Evolutionary conservation across 148 eudicot genomes (phyloP).

Genomic region (Chenopodium formosanum): DNA sequence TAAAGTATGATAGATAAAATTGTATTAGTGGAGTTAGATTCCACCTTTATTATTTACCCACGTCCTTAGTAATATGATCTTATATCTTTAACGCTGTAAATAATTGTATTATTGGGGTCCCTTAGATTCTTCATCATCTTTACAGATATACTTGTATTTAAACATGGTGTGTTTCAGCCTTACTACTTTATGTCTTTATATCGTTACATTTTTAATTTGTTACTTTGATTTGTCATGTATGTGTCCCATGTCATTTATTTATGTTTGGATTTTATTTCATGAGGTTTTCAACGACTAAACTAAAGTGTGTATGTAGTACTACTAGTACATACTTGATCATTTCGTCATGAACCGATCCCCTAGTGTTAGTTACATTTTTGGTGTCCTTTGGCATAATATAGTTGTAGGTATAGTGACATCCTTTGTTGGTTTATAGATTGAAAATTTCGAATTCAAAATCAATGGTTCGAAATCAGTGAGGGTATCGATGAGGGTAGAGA

Average conservation of each 20-base stretch:
- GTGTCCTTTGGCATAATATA: too few relatives aligned
- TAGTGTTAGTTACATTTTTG: too few relatives aligned
- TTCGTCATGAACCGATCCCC: too few relatives aligned
- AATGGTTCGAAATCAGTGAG: too few relatives aligned
- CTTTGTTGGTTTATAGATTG: too few relatives aligned
- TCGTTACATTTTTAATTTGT: background rate
- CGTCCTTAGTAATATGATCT: constrained; percentile 12
- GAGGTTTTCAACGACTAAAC: background rate
- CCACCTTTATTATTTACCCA: background rate
- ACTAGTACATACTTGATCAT: background rate
- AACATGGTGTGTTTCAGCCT: background rate
- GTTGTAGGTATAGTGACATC: too few relatives aligned
- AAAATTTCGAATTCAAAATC: too few relatives aligned
- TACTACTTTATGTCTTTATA: constrained; percentile 5
- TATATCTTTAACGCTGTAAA: constrained; percentile 14
- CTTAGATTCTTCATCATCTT: background rate
- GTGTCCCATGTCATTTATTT: background rate
- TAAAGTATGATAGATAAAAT: background rate
- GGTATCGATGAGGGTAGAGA: too few relatives aligned
- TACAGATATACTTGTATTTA: background rate
- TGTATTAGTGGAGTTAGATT: constrained; percentile 7
- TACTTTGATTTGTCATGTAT: background rate
- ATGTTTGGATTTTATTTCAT: background rate
- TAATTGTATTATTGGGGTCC: constrained; percentile 12
- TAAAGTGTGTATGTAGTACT: background rate